Base-by-base conservation (phyloP, 208 protist species). In the Trypanosoma scelopori region DNA sequence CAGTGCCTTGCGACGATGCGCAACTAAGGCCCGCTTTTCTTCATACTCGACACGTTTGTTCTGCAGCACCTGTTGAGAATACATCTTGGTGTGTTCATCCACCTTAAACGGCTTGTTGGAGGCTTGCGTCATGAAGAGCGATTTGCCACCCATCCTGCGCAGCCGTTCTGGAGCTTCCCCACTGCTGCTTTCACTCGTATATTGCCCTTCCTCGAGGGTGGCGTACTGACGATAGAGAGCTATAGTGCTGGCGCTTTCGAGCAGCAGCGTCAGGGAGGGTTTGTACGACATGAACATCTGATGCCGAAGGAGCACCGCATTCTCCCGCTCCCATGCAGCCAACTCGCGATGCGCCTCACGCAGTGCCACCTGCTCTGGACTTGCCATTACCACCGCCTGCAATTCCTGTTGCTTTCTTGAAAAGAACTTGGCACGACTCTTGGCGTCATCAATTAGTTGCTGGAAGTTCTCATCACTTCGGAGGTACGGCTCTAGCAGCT, bases 231-330 rank as follows among this genome's bases (percentile, higher is more conserved):
- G 83, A 65, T 93, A 93, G 15, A 93, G 79, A 32, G 87, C 81
- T 42, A 93, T 82, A 16, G 87, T 93, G 13, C 83, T 84, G 41
- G 87, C 87, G 49, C 78, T 86, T 72, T 93, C 83, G 18, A 93
- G 79, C 45, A 93, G 74, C 41, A 93, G 74, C 9, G 83, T 78
- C 65, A 83, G 74, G 13, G 87, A 87, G 9, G 87, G 87, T 56
- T 80, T 81, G 74, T 91, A 89, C 11, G 83, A 81, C 87, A 91
- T 91, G 69, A 93, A 93, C 84, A 91, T 89, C 62, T 82, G 84
- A 55, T 91, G 87, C 13, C 84, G 84, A 46, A 93, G 71, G 41
- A 91, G 82, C 20, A 91, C 79, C n/a, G 83, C 85, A 55, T 92
- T 91, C 43, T 88, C 81, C 12, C 74, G 71, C 71, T 92, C 85